Base-by-base conservation (phyloP, 345 rosid genomes). In the Brassica juncea region DNA sequence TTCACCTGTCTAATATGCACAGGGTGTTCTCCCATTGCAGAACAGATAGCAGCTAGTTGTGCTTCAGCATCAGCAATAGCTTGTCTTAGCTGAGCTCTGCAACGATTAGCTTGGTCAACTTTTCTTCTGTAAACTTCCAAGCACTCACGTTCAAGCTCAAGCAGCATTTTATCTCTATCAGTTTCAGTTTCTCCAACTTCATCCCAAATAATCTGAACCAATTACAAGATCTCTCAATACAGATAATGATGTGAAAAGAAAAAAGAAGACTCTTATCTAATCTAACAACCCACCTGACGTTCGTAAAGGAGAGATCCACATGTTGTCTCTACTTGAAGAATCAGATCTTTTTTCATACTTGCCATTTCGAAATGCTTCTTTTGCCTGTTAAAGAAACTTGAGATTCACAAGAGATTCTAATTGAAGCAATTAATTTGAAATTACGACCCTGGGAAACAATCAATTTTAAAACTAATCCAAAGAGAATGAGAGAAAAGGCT, bases 111-210 rank as follows among this genome's bases (percentile, higher is more conserved):
- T 74, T 84, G 89, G 75, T 96, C 97, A 37, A 96, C 98, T 85
- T 90, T 96, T 78, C 97, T 84, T 84, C 97, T 88, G 78, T 95
- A 95, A 2, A 93, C 99, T 84, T 95, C 91, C 37, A 93, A 87
- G 80, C 99, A 95, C 78, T 95, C 98, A 77, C 85, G 93, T 74
- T 95, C 98, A 49, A 95, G 94, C 83, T 95, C 98, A 31, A 90
- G 89, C 70, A 95, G 77, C 97, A 91, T 91, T 79, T 87, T 84
- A 66, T 95, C 99, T 81, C 93, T 87, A n/a, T 93, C 97, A 23
- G 84, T 49, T 72, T 91, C 91, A 0, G 89, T 72, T 86, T 95
- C 99, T 55, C 99, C 99, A 64, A 96, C 93, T 86, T 96, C 99
- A 85, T 34, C 60, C 60, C 60, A 54, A 54, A 54, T 54, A 54